Conservation (phyloP, 148 eudicot genomes). For the Rhododendron griersonianum region DNA sequence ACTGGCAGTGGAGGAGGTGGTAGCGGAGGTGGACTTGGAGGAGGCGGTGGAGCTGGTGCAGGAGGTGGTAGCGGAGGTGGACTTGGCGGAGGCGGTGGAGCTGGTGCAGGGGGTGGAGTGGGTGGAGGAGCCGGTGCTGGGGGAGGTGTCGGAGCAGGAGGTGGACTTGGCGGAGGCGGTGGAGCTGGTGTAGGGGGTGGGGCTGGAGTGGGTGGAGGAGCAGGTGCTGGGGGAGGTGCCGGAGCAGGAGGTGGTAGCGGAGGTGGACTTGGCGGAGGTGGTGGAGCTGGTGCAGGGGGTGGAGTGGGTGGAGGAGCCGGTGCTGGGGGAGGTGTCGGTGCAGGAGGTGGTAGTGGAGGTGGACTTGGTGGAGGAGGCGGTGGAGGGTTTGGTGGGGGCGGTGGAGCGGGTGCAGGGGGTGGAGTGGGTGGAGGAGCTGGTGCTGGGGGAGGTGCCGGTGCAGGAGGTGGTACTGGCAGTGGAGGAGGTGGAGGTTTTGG, state of each 20-base stretch:
- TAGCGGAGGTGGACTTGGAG: constrained; percentile 2
- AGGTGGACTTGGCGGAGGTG: constrained; percentile 1
- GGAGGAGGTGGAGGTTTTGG: constrained; percentile 19
- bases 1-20: not conserved
- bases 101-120: not conserved
- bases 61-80: constrained; percentile 14
- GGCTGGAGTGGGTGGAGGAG: too few relatives aligned
- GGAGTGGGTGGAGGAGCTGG: not conserved
- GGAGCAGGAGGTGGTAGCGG: not conserved
- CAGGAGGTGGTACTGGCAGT: not conserved
- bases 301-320: not conserved
- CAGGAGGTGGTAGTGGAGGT: not conserved
- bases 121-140: too few relatives aligned
- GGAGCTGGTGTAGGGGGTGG: too few relatives aligned
- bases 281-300: constrained; percentile 5
- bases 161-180: not conserved
- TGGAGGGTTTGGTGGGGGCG: constrained; percentile 17
- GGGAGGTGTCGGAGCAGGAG: too few relatives aligned
- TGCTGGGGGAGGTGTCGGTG: not conserved
- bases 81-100: constrained; percentile 10
- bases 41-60: constrained; percentile 7
- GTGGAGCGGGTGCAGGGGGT: constrained; percentile 8
- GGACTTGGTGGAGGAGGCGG: constrained; percentile 20
- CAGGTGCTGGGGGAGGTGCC: too few relatives aligned
- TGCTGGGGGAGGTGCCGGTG: not conserved